Conservation (phyloP, 805 yeast species). For the Saturnispora besseyi region DNA sequence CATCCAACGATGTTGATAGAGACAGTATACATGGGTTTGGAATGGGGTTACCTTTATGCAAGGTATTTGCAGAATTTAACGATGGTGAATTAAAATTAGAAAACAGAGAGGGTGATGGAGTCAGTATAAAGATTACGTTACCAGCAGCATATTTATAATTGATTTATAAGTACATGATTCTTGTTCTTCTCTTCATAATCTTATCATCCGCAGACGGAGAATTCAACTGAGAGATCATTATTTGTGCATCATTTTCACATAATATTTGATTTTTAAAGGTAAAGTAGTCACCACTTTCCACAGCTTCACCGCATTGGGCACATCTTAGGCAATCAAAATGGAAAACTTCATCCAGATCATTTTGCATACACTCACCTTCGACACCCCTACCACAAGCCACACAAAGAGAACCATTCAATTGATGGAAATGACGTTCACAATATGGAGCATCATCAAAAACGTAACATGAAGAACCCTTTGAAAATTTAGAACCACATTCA, state of each 20-base stretch:
- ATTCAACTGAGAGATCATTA: conserved; percentile 12
- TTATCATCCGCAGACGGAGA: conserved; percentile 11
- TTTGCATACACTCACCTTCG: conserved; percentile 86
- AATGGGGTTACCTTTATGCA: conserved; percentile 28
- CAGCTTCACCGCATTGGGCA: conserved; percentile 42
- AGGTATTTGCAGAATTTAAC: conserved; percentile 22
- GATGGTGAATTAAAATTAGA: conserved; percentile 18
- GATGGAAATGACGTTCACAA: conserved; percentile 73
- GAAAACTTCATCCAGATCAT: conserved; percentile 60
- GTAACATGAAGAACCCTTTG: conserved; percentile 58
- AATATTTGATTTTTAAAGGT: conserved; percentile 38
- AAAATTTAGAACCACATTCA: conserved; percentile 49
- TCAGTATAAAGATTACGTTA: conserved; percentile 18
- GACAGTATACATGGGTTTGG: conserved; percentile 28
- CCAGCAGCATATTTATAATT: conserved; percentile 11
- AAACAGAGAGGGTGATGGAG: conserved; percentile 20
- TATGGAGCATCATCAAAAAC: conserved; percentile 73
- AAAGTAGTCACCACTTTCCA: conserved; percentile 44
- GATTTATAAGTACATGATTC: conserved; percentile 22
- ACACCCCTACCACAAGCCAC: conserved; percentile 62
- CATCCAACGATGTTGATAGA: conserved; percentile 14
- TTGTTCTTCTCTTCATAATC: conserved; percentile 27
- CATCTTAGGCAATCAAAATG: conserved; percentile 71
- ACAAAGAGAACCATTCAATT: conserved; percentile 67
- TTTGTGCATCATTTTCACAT: conserved; percentile 39